Conservation (phyloP, 2,329 filamentous ascomycete genomes). For the Talaromyces verruculosus region DNA sequence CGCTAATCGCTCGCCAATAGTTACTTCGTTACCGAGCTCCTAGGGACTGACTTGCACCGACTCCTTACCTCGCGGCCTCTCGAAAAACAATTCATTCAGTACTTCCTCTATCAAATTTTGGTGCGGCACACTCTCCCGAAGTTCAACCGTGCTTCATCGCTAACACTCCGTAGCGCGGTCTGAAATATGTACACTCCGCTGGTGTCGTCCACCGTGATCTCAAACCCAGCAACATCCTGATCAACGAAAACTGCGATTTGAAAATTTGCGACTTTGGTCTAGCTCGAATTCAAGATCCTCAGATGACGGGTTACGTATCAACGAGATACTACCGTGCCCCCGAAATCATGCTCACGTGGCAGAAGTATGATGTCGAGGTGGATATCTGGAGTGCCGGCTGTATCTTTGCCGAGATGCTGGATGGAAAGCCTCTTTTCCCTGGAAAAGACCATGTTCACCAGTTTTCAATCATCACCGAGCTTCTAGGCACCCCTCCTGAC, state of each 20-base stretch:
- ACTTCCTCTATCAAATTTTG: constrained; percentile 98
- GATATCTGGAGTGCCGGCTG: constrained; percentile 99
- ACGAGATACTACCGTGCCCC: constrained; percentile 98
- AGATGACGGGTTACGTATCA: constrained; percentile 99
- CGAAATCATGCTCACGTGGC: constrained; percentile 99
- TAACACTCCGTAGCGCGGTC: constrained; percentile 66
- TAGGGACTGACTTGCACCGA: constrained; percentile 94
- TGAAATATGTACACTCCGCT: constrained; percentile 99
- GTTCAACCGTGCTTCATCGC: constrained; percentile 1
- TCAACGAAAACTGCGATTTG: constrained; percentile 99
- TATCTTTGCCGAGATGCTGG: constrained; percentile 99
- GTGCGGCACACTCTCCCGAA: constrained; percentile 53
- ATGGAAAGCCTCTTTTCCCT: constrained; percentile 96
- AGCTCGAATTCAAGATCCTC: constrained; percentile 95
- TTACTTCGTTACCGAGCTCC: constrained; percentile 96
- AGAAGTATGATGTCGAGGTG: constrained; percentile 99
- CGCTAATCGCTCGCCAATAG: constrained; percentile 46
- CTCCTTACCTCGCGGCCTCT: constrained; percentile 91
- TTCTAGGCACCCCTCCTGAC: constrained; percentile 92
- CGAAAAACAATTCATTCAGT: constrained; percentile 99
- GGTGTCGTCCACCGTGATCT: constrained; percentile 96
- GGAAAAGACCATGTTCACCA: constrained; percentile 99
- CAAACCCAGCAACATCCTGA: constrained; percentile 97
- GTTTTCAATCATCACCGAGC: constrained; percentile 98
- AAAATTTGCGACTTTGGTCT: constrained; percentile 99